Evolutionary conservation across 23 red algal species (phyloP).

Genomic region (Cyanidium caldarium): DNA sequence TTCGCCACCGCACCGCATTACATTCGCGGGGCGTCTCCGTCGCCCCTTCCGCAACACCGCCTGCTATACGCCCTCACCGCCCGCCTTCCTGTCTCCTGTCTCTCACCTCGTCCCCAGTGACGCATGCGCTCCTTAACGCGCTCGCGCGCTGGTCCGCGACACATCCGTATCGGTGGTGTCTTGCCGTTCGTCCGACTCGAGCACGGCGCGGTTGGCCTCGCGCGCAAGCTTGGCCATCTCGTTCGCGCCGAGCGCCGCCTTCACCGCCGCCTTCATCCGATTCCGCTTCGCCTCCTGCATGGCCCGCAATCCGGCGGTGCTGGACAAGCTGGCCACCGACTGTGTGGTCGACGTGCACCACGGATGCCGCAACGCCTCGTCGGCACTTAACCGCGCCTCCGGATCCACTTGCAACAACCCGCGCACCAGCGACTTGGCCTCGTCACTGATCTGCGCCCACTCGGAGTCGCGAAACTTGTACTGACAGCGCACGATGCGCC

Average conservation of each 20-base stretch:
- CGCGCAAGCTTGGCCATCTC: not conserved
- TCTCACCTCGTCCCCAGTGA: no score
- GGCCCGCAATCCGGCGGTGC: not conserved
- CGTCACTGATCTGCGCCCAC: conserved; percentile 56
- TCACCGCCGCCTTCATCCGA: not conserved
- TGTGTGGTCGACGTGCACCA: conserved; percentile 20
- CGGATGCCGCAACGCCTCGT: conserved; percentile 62
- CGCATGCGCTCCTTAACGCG: no score
- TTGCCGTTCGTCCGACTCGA: no score
- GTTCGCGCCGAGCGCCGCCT: not conserved
- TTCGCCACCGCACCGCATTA: no score
- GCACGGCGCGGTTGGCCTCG: no score
- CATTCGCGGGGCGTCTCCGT: no score
- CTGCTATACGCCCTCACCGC: no score
- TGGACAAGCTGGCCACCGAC: conserved; percentile 1
- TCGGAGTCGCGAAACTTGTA: conserved; percentile 53
- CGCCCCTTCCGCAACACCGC: no score
- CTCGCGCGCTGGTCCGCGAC: no score
- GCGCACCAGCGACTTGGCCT: conserved; percentile 54
- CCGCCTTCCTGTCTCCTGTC: no score
- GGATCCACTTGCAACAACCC: conserved; percentile 63
- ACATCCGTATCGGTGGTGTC: no score
- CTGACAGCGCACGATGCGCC: conserved; percentile 36
- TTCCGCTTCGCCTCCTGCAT: conserved; percentile 6
- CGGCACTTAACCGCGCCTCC: conserved; percentile 60